These are phyloP conservation scores for Hypericum androsaemum DNA, from an alignment of 345 rosid species.

Conservation along the genomic window DNA sequence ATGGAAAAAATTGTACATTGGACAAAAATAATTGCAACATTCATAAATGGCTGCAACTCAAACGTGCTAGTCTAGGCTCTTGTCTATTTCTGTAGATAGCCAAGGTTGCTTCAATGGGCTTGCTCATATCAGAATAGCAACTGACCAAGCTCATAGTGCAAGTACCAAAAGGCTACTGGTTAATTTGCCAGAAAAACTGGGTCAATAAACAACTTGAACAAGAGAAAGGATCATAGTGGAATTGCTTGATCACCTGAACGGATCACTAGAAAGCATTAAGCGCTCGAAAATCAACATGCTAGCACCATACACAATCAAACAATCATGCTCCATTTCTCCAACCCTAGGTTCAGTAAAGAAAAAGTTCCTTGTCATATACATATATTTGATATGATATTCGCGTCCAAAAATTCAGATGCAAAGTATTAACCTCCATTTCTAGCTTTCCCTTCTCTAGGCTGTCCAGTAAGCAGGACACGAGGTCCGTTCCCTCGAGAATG, in stretches of 20 bases:
- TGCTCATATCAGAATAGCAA: too few species aligned
- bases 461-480: conserved; percentile 78
- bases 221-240: conserved; percentile 1
- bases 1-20: too few species aligned
- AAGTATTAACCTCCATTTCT: conserved; percentile 69
- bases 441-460: conserved; percentile 94
- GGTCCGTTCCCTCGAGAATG: conserved; percentile 96
- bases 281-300: conserved; percentile 87
- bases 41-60: too few species aligned
- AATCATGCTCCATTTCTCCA: conserved; percentile 97
- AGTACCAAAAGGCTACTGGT: too few species aligned
- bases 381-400: neutral
- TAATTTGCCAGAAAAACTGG: too few species aligned
- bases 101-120: too few species aligned
- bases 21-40: too few species aligned
- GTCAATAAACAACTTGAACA: too few species aligned
- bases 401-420: conserved; percentile 5
- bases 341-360: conserved; percentile 62
- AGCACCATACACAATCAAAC: conserved; percentile 93
- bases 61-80: too few species aligned
- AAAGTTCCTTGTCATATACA: conserved; percentile 1
- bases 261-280: conserved; percentile 89
- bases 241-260: conserved; percentile 94
- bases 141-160: too few species aligned
- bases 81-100: too few species aligned